These are phyloP conservation scores for Lavandula angustifolia DNA, from an alignment of 257 asterid species.

Conservation along the genomic window DNA sequence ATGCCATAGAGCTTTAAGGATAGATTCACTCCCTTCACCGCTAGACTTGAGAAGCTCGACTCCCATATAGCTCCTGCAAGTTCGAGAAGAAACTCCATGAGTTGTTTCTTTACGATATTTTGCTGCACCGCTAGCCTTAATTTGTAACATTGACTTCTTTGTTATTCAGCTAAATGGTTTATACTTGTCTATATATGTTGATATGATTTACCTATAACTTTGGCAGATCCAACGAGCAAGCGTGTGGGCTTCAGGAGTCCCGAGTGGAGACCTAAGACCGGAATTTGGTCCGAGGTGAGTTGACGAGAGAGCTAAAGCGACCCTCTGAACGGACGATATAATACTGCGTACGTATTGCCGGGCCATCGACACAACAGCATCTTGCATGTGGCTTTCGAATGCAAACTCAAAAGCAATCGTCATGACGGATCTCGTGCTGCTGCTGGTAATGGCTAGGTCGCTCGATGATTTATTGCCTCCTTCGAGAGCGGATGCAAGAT, in stretches of 20 bases:
- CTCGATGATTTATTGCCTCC: constrained; percentile 56
- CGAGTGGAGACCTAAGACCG: constrained; percentile 67
- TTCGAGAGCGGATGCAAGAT: constrained; percentile 90
- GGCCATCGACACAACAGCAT: constrained; percentile 77
- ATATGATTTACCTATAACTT: constrained; percentile 61
- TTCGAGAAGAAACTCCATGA: neutral
- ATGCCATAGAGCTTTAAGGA: constrained; percentile 79
- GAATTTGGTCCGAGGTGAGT: constrained; percentile 53
- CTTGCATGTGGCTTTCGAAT: constrained; percentile 92
- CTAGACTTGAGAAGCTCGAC: constrained; percentile 64
- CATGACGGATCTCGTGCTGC: constrained; percentile 77
- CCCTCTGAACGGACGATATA: constrained; percentile 90
- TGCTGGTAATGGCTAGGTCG: constrained; percentile 42
- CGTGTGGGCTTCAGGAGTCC: constrained; percentile 88
- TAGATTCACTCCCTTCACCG: constrained; percentile 71
- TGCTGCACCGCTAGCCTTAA: neutral
- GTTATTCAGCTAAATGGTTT: neutral
- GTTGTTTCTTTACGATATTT: neutral
- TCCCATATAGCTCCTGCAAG: constrained; percentile 66
- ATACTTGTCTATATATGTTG: too few species aligned
- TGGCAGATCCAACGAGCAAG: constrained; percentile 87
- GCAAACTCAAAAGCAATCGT: constrained; percentile 90
- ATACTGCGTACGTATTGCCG: constrained; percentile 84
- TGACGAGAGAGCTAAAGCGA: constrained; percentile 85
- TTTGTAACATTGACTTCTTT: neutral